phyloP scores from a whole-genome alignment of 352 stramenopile genomes.

The Globisporangium irregulare region DNA sequence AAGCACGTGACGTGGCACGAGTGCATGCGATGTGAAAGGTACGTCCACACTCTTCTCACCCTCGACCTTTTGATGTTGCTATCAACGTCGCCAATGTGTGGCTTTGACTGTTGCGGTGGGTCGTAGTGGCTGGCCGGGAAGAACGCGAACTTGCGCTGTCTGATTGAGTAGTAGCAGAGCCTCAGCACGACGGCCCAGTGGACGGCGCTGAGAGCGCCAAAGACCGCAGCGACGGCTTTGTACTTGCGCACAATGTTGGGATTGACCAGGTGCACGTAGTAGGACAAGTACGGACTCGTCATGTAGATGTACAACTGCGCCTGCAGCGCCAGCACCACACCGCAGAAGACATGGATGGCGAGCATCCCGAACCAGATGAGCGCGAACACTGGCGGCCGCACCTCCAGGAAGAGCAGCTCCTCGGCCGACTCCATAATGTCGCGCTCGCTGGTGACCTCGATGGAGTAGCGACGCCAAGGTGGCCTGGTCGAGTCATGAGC shows the following conservation, averaged over 20 bases:
- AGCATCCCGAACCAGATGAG: conserved; percentile 27
- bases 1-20: conserved; percentile 8
- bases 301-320: conserved; percentile 26
- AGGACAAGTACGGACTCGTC: conserved; percentile 17
- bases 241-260: conserved; percentile 22
- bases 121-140: conserved; percentile 9
- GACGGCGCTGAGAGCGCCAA: conserved; percentile 24
- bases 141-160: conserved; percentile 21
- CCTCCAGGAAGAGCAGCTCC: conserved; percentile 19
- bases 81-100: not conserved
- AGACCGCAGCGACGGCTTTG: conserved; percentile 22
- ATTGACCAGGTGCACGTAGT: conserved; percentile 27
- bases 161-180: conserved; percentile 21
- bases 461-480: not conserved
- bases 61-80: not conserved
- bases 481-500: not conserved
- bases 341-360: conserved; percentile 21
- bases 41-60: not conserved
- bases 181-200: conserved; percentile 23
- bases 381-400: conserved; percentile 16
- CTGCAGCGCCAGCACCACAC: conserved; percentile 21
- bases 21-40: conserved; percentile 4
- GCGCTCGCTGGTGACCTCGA: conserved; percentile 6
- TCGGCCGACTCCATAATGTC: conserved; percentile 17
- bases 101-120: not conserved